Evolutionary conservation across 768 basidiomycete species (phyloP).

Genomic region (Trametes villosa): DNA sequence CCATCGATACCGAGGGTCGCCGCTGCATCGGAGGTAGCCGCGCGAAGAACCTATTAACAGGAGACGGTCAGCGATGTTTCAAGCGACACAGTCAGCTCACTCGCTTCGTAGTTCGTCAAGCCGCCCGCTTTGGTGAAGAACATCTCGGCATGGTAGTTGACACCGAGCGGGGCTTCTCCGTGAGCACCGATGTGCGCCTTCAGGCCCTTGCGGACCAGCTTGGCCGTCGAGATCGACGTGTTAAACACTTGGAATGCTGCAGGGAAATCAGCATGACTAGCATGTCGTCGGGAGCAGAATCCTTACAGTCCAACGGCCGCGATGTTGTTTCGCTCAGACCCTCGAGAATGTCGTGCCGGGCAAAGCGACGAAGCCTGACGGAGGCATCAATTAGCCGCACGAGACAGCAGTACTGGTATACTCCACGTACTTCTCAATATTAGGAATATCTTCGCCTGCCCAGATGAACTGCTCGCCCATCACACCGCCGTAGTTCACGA

Average conservation of each 20-base stretch:
- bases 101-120: conserved; percentile 70
- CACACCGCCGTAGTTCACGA: conserved; percentile 78
- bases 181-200: conserved; percentile 73
- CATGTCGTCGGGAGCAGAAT: neutral
- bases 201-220: conserved; percentile 68
- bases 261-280: neutral
- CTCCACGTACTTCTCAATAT: conserved; percentile 64
- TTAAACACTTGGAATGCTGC: conserved; percentile 63
- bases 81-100: neutral
- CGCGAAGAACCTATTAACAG: conserved; percentile 56
- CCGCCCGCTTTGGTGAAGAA: conserved; percentile 65
- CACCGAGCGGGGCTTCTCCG: conserved; percentile 68
- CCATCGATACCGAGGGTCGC: conserved; percentile 62
- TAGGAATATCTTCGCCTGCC: conserved; percentile 66
- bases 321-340: conserved; percentile 61
- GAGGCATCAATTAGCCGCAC: neutral
- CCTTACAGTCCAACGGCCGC: conserved; percentile 62
- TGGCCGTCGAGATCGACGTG: conserved; percentile 66
- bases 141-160: conserved; percentile 83
- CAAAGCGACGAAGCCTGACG: conserved; percentile 62
- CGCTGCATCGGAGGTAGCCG: conserved; percentile 70
- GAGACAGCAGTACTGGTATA: neutral
- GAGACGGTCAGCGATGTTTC: neutral
- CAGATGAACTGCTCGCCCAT: conserved; percentile 70
- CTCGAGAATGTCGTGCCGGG: conserved; percentile 67